Conservation (phyloP, 805 yeast species). For the Kregervanrija fluxuum region DNA sequence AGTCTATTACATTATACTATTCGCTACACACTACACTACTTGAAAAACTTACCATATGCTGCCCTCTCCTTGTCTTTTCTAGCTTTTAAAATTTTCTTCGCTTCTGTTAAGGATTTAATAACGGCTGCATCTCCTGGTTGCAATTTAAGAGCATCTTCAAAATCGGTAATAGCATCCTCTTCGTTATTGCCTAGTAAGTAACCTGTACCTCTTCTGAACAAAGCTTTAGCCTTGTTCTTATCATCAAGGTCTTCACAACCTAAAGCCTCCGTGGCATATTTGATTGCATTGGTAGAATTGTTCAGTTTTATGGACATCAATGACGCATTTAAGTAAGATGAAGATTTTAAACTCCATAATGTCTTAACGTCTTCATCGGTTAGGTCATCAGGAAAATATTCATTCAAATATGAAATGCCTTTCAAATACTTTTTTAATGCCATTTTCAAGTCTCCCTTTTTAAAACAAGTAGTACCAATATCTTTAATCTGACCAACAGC, state of each 20-base stretch:
- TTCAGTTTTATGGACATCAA: slow-evolving; percentile 62
- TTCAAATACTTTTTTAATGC: slow-evolving; percentile 69
- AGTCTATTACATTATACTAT: too few species aligned
- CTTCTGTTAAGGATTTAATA: slow-evolving; percentile 52
- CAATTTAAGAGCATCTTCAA: slow-evolving; percentile 55
- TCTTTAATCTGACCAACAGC: slow-evolving; percentile 64
- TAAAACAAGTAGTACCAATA: slow-evolving; percentile 71
- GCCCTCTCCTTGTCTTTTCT: slow-evolving; percentile 64
- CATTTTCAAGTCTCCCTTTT: slow-evolving; percentile 46
- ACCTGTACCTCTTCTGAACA: slow-evolving; percentile 80
- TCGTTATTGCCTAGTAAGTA: slow-evolving; percentile 55
- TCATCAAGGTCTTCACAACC: slow-evolving; percentile 53
- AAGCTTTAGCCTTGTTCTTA: slow-evolving; percentile 74
- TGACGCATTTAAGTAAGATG: slow-evolving; percentile 67
- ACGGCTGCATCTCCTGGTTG: slow-evolving; percentile 73
- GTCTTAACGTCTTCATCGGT: slow-evolving; percentile 44
- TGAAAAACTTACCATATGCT: slow-evolving; percentile 66
- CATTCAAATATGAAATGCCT: slow-evolving; percentile 61
- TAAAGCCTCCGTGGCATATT: slow-evolving; percentile 60
- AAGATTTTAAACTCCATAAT: slow-evolving; percentile 48
- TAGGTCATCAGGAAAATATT: slow-evolving; percentile 67
- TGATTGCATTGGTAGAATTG: slow-evolving; percentile 45
- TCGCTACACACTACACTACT: too few species aligned
- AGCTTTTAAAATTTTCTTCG: slow-evolving; percentile 43
- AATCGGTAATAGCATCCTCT: slow-evolving; percentile 59